Evolutionary conservation across 129 eudicot genomes (phyloP), one percentile per base, ranked within the genome.

Genomic region (Escallonia rubra): DNA sequence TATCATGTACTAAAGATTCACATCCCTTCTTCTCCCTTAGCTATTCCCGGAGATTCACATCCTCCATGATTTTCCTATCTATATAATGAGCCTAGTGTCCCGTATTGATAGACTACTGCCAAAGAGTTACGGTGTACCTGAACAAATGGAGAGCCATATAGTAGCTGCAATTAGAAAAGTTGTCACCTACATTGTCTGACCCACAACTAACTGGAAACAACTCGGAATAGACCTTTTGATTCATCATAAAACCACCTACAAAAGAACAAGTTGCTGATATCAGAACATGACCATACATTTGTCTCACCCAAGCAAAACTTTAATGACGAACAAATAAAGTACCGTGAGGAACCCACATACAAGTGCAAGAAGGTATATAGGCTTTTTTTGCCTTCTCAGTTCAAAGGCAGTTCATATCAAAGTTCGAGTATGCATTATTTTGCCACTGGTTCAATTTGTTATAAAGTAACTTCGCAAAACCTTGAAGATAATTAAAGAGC

Each of bases 191-290:
- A 69, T 64, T 43, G 45, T 65, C 57, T 53, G 53, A 44, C 57
- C 7, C 41, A 39, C 34, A 48, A 64, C 66, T 74, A 89, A 81
- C 95, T 75, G 60, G 95, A 76, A 74, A 79, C 86, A 63, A 82
- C 91, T 70, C 95, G 91, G 69, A 93, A 93, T 68, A 81, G 82
- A 63, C 86, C 90, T 68, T 81, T 86, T 23, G 76, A 56, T 83
- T 86, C 93, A 79, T 93, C 98, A 66, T 83, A 93, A 60, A 93
- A 84, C 98, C 98, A 93, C 65, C 98, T 93, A 61, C 45, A 62
- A 65, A 50, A 48, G 58, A 48, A 45, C 54, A 69, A 63, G 41
- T 42, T 42, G 13, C 50, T 45, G 5, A 7, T 8, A 57, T 65
- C 41, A 55, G 52, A 49, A 11, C 66, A 56, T 8, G 41, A 64